Evolutionary conservation across 768 basidiomycete species (phyloP).

Genomic region (Leccinum ochraceum): DNA sequence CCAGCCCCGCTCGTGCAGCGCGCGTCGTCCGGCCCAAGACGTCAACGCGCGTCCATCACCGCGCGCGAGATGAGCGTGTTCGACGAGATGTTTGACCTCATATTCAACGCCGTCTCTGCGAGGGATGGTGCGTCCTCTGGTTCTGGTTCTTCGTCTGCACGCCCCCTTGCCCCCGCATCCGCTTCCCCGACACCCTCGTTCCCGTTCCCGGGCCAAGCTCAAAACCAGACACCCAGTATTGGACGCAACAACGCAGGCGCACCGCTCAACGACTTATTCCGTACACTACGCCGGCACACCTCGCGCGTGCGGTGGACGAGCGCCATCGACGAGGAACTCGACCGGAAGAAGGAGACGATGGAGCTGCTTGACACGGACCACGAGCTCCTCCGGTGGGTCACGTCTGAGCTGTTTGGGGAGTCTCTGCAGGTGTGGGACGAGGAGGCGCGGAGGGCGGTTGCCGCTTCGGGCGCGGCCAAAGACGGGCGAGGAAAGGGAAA

Average conservation of each 20-base stretch:
- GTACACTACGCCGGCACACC: slow-evolving; percentile 53
- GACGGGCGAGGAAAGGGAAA: background rate
- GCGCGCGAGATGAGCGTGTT: slow-evolving; percentile 65
- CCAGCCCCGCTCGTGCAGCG: slow-evolving; percentile 7
- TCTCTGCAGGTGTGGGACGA: slow-evolving; percentile 43
- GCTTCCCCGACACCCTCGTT: background rate
- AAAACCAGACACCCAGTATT: slow-evolving; percentile 14
- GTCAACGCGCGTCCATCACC: slow-evolving; percentile 61
- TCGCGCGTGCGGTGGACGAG: slow-evolving; percentile 52
- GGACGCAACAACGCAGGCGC: slow-evolving; percentile 10
- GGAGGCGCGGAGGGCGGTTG: slow-evolving; percentile 40
- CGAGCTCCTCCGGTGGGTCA: slow-evolving; percentile 74
- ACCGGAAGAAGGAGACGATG: slow-evolving; percentile 73
- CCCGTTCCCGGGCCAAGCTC: slow-evolving; percentile 2
- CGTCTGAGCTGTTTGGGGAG: slow-evolving; percentile 65
- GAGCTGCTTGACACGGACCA: slow-evolving; percentile 66
- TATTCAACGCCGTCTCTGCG: slow-evolving; percentile 56
- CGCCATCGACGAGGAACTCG: slow-evolving; percentile 55
- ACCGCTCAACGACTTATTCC: slow-evolving; percentile 51
- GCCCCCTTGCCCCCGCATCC: background rate
- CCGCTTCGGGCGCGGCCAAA: slow-evolving; percentile 14
- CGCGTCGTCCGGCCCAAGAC: slow-evolving; percentile 9
- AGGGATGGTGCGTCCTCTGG: slow-evolving; percentile 22
- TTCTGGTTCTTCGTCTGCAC: background rate
- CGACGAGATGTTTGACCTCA: slow-evolving; percentile 72